These are phyloP conservation scores for Naematelia aurantialba DNA, from an alignment of 768 basidiomycete genomes.

Conservation along the genomic window DNA sequence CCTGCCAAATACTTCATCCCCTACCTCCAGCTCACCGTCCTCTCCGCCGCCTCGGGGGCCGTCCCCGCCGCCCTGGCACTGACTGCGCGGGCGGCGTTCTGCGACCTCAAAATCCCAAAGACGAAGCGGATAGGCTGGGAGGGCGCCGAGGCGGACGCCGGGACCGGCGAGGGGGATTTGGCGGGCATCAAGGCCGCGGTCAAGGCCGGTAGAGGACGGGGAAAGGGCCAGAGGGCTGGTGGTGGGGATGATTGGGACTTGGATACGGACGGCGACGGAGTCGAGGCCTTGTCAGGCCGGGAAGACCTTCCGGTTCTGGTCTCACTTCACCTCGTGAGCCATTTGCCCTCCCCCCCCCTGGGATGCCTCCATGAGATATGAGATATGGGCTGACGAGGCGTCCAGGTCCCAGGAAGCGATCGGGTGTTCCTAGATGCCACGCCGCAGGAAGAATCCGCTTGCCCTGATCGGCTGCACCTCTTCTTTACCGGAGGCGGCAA, in stretches of 20 bases:
- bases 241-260: slow-evolving; percentile 49
- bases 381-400: neutral
- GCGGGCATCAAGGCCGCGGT: slow-evolving; percentile 49
- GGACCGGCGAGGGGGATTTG: slow-evolving; percentile 29
- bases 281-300: slow-evolving; percentile 27
- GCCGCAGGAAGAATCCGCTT: slow-evolving; percentile 45
- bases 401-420: slow-evolving; percentile 34
- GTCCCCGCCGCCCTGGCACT: slow-evolving; percentile 35
- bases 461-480: slow-evolving; percentile 42
- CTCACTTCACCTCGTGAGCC: slow-evolving; percentile 44
- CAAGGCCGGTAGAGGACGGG: slow-evolving; percentile 25
- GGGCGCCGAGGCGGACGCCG: slow-evolving; percentile 7
- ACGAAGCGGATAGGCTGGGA: slow-evolving; percentile 44
- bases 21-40: slow-evolving; percentile 41
- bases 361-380: neutral
- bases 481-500: slow-evolving; percentile 34
- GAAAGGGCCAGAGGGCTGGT: slow-evolving; percentile 18
- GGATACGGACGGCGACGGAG: slow-evolving; percentile 38
- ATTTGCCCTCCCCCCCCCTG: neutral
- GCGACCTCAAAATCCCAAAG: slow-evolving; percentile 39
- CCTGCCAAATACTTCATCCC: slow-evolving; percentile 47
- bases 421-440: slow-evolving; percentile 45
- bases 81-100: slow-evolving; percentile 44
- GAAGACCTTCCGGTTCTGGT: slow-evolving; percentile 42
- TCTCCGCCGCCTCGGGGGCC: slow-evolving; percentile 38